A percentile compares a stretch with the other conserved stretches of the same genome.
Conservation (phyloP, 495 filamentous ascomycete genomes). For the Pseudevernia furfuracea region DNA sequence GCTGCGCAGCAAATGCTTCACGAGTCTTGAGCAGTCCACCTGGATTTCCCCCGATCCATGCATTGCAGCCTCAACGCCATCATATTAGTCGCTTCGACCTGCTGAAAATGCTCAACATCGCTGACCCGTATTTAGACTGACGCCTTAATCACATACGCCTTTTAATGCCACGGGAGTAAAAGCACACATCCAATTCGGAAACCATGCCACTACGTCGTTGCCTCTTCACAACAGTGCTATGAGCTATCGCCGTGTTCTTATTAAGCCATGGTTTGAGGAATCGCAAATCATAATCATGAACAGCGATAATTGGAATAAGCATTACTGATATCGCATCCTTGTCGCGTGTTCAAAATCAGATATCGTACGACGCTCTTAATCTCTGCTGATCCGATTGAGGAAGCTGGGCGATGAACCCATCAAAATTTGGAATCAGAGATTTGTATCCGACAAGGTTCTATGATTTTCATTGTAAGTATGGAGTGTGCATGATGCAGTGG, state of each 20-base stretch:
- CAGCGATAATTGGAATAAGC: background rate
- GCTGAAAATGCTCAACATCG: background rate
- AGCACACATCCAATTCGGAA: background rate
- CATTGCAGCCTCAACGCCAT: constrained; percentile 2
- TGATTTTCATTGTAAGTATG: constrained; percentile 10
- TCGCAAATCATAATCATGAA: background rate
- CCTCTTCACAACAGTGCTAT: background rate
- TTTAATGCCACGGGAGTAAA: background rate
- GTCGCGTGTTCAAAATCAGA: constrained; percentile 1
- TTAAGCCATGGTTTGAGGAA: background rate
- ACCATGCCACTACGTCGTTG: background rate
- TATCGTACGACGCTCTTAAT: constrained; percentile 36
- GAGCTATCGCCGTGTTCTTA: background rate
- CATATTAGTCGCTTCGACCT: background rate
- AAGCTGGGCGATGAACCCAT: constrained; percentile 66
- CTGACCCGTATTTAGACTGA: background rate
- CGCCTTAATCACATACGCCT: background rate
- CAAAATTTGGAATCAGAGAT: constrained; percentile 76
- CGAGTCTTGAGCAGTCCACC: background rate
- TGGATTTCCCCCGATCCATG: background rate
- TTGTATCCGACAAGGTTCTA: constrained; percentile 79
- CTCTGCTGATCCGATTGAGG: constrained; percentile 54
- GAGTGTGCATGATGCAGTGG: constrained; percentile 12
- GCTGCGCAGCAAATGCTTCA: constrained; percentile 2
- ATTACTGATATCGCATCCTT: background rate